These are phyloP conservation scores for Bipolaris zeicola DNA, from an alignment of 2,329 filamentous ascomycete genomes.

Conservation along the genomic window DNA sequence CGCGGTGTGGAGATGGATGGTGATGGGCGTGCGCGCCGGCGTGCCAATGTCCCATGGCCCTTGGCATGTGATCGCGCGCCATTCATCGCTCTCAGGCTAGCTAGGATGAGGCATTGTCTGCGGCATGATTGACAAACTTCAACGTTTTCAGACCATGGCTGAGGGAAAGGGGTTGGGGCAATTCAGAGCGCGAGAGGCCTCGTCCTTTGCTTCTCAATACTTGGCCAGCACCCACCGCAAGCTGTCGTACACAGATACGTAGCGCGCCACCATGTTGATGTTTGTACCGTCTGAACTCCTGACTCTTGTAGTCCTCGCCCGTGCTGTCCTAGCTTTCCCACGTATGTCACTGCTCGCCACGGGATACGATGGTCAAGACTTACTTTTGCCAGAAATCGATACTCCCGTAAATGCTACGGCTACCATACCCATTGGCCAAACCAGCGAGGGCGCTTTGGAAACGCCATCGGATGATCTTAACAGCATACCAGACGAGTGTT, in stretches of 20 bases:
- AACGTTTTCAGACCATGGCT: background rate
- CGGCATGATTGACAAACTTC: constrained; percentile 8
- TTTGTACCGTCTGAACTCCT: constrained; percentile 22
- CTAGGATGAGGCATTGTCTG: constrained; percentile 5
- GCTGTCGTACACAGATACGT: background rate
- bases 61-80: constrained; percentile 7
- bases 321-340: constrained; percentile 14
- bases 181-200: background rate
- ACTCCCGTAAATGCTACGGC: constrained; percentile 8
- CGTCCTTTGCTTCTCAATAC: background rate
- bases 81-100: constrained; percentile 5
- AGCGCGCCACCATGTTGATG: constrained; percentile 7
- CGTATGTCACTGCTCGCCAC: constrained; percentile 12
- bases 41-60: background rate
- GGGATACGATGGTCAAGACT: background rate
- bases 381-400: constrained; percentile 4
- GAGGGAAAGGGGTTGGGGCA: background rate
- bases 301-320: constrained; percentile 19
- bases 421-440: constrained; percentile 1
- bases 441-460: background rate
- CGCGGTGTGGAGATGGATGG: background rate
- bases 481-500: background rate
- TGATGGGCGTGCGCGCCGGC: background rate
- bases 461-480: background rate
- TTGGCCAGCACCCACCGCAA: background rate